A percentile compares a stretch with the other conserved stretches of the same genome.
Evolutionary conservation across 176 grass and related monocot genomes (phyloP).

Genomic region (Melocanna baccifera): DNA sequence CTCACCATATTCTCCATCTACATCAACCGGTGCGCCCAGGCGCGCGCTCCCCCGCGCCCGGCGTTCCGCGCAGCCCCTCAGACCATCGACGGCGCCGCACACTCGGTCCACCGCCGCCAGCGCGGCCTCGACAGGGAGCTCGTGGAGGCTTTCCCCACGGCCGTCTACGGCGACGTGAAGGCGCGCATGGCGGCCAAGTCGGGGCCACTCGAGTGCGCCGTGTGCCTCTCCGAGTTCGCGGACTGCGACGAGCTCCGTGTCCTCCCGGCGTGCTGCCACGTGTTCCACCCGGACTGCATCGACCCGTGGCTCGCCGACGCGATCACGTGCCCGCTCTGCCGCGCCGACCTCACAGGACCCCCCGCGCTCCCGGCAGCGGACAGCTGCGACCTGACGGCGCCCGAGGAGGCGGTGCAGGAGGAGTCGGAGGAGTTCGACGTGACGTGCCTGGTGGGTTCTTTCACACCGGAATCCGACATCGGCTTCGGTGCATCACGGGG

Average conservation of each 20-base stretch:
- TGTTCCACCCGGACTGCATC: conserved; percentile 87
- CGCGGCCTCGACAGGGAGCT: conserved; percentile 41
- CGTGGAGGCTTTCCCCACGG: conserved; percentile 59
- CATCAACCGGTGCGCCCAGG: conserved; percentile 44
- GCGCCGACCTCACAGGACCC: conserved; percentile 42
- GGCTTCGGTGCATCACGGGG: conserved; percentile 7
- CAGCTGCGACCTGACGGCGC: neutral
- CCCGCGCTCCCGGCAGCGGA: neutral
- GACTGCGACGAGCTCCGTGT: conserved; percentile 56
- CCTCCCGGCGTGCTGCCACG: conserved; percentile 71
- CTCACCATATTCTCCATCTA: conserved; percentile 66
- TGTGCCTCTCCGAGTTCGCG: conserved; percentile 67
- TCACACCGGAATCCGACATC: conserved; percentile 34
- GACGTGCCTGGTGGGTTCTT: conserved; percentile 9
- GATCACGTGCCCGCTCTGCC: conserved; percentile 75
- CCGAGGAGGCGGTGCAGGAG: neutral
- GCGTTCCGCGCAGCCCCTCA: neutral
- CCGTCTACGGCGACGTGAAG: conserved; percentile 65
- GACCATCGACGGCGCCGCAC: neutral
- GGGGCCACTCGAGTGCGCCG: conserved; percentile 60
- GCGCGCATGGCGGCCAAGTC: conserved; percentile 30
- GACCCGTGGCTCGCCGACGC: conserved; percentile 68
- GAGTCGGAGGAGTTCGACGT: conserved; percentile 22
- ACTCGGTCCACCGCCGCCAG: neutral
- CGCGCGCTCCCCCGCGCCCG: neutral